phyloP scores from a whole-genome alignment of 805 yeast genomes.

The Wickerhamiella sergipiensis region DNA sequence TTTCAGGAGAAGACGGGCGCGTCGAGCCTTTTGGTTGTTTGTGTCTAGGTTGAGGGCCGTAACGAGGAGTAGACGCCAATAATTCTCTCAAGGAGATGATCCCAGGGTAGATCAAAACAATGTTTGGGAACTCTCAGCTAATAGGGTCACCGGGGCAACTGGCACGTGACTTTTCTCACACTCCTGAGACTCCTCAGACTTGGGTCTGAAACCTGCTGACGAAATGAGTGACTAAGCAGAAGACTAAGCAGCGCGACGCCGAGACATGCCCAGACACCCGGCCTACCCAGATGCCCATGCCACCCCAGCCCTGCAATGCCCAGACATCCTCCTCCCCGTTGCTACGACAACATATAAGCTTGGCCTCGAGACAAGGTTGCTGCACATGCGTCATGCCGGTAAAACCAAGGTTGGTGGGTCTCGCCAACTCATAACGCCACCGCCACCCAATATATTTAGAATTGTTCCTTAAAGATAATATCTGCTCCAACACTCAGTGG shows the following conservation, averaged over 20 bases:
- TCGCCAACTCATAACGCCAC: neutral
- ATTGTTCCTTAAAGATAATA: too few relatives aligned
- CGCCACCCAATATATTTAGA: neutral
- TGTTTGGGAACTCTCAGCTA: neutral
- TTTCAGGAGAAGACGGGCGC: too few relatives aligned
- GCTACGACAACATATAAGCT: neutral
- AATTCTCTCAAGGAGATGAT: neutral
- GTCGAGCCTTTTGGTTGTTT: too few relatives aligned
- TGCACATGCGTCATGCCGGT: neutral
- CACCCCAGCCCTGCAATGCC: neutral
- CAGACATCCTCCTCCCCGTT: neutral
- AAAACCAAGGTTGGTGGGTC: neutral
- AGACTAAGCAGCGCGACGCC: too few relatives aligned
- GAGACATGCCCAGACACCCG: too few relatives aligned
- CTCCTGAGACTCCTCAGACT: too few relatives aligned
- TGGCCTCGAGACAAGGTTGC: neutral
- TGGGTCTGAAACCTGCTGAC: too few relatives aligned
- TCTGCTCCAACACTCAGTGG: too few relatives aligned
- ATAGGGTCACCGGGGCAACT: neutral
- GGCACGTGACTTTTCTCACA: neutral
- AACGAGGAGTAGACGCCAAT: too few relatives aligned
- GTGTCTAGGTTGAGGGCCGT: too few relatives aligned
- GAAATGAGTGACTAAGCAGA: too few relatives aligned
- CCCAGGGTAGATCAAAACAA: neutral
- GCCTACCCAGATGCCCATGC: too few relatives aligned